These are phyloP conservation scores for Pseudonitzschia multiseries DNA, from an alignment of 108 stramenopile genomes.

Conservation along the genomic window DNA sequence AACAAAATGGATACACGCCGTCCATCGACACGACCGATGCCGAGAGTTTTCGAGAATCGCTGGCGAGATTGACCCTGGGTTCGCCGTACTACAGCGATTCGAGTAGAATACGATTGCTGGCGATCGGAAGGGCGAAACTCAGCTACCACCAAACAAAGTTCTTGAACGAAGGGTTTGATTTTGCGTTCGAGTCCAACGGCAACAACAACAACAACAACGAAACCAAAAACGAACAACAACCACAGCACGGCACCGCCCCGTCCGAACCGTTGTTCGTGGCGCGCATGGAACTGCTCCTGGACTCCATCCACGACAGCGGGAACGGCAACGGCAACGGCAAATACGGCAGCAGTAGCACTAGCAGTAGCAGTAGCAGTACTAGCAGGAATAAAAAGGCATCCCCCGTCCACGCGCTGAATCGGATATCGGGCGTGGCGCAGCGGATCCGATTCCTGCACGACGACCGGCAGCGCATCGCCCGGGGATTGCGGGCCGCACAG, in stretches of 20 bases:
- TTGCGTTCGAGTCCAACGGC: not conserved
- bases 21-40: slow-evolving; percentile 22
- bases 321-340: slow-evolving; percentile 8
- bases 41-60: slow-evolving; percentile 38
- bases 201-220: slow-evolving; percentile 19
- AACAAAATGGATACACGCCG: not conserved
- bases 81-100: slow-evolving; percentile 17
- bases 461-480: slow-evolving; percentile 53
- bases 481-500: slow-evolving; percentile 45
- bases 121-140: slow-evolving; percentile 57
- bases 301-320: slow-evolving; percentile 24
- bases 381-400: too few relatives aligned
- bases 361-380: too few relatives aligned
- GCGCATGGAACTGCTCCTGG: slow-evolving; percentile 46
- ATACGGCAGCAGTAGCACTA: too few relatives aligned
- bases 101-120: slow-evolving; percentile 42
- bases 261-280: slow-evolving; percentile 54
- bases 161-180: not conserved
- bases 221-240: too few relatives aligned
- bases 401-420: slow-evolving; percentile 50
- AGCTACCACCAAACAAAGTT: slow-evolving; percentile 28
- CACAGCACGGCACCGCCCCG: not conserved
- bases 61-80: slow-evolving; percentile 10
- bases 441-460: slow-evolving; percentile 51
- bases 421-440: slow-evolving; percentile 45